These are phyloP conservation scores for Colletotrichum limetticola DNA, from an alignment of 2,329 filamentous ascomycete genomes.

Conservation along the genomic window DNA sequence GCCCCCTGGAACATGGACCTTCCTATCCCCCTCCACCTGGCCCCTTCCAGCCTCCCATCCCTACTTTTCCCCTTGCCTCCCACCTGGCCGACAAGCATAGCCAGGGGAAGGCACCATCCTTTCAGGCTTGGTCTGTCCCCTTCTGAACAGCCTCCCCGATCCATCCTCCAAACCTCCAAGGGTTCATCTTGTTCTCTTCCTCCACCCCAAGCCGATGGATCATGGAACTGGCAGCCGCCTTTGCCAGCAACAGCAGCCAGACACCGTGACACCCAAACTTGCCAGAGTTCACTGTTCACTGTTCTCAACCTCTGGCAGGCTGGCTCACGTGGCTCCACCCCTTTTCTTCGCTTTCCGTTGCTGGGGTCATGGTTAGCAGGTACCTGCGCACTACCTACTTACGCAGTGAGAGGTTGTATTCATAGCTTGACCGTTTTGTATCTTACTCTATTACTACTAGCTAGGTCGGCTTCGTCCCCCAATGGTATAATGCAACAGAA, in stretches of 20 bases:
- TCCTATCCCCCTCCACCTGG: conserved; percentile 1
- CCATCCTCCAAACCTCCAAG: conserved; percentile 23
- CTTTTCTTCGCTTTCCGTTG: background rate
- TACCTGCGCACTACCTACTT: background rate
- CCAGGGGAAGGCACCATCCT: conserved; percentile 18
- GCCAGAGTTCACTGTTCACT: background rate
- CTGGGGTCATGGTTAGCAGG: background rate
- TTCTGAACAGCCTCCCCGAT: conserved; percentile 25
- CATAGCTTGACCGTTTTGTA: background rate
- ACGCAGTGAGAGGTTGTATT: background rate
- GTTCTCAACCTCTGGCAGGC: too few species aligned
- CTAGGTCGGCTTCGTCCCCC: background rate
- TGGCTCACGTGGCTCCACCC: background rate
- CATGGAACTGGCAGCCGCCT: conserved; percentile 24
- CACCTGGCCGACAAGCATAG: conserved; percentile 29
- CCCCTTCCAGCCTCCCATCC: conserved; percentile 29
- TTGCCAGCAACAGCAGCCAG: conserved; percentile 16
- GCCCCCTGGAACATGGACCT: background rate
- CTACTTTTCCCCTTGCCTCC: conserved; percentile 27
- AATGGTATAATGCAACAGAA: background rate
- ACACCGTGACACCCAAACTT: background rate
- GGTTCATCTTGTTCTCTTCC: conserved; percentile 22
- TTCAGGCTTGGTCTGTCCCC: conserved; percentile 24
- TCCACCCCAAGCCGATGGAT: conserved; percentile 14
- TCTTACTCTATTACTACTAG: background rate